Percentiles rank a stretch among this genome's conserved stretches.
Evolutionary conservation across 1,284 basidiomycete species (phyloP).

Genomic region (Ganoderma boninense): DNA sequence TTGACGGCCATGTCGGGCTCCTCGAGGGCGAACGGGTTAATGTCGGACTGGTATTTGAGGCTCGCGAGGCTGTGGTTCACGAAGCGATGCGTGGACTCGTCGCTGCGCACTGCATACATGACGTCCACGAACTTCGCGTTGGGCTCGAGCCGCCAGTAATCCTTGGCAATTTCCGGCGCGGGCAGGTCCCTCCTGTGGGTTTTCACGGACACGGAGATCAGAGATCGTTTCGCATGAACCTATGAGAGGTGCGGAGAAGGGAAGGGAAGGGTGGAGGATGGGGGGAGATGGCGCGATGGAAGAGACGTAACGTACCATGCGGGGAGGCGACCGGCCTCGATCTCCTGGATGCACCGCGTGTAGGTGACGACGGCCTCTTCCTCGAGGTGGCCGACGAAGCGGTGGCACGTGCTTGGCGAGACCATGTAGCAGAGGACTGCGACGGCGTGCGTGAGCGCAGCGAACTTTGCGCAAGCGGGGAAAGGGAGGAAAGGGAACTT

Average conservation of each 20-base stretch:
- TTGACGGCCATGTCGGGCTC: slow-evolving; percentile 88
- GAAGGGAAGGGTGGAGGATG: neutral
- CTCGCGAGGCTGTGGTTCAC: slow-evolving; percentile 94
- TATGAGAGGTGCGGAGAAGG: neutral
- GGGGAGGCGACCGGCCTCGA: slow-evolving; percentile 87
- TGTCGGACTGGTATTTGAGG: slow-evolving; percentile 77
- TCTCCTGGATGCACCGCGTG: slow-evolving; percentile 84
- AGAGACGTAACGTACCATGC: slow-evolving; percentile 68
- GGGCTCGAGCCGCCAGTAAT: slow-evolving; percentile 88
- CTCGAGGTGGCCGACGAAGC: slow-evolving; percentile 95
- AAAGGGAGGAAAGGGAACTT: slow-evolving; percentile 26
- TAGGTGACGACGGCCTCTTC: slow-evolving; percentile 94
- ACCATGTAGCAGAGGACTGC: slow-evolving; percentile 84
- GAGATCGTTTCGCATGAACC: neutral
- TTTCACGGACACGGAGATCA: neutral
- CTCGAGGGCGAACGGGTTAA: slow-evolving; percentile 92
- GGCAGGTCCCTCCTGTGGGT: slow-evolving; percentile 59
- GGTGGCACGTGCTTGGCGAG: slow-evolving; percentile 87
- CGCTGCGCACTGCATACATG: slow-evolving; percentile 89
- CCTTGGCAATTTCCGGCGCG: slow-evolving; percentile 91
- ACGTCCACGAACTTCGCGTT: slow-evolving; percentile 88
- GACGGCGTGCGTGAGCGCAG: neutral
- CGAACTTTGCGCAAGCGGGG: neutral
- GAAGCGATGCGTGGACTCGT: slow-evolving; percentile 93
- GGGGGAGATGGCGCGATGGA: neutral